Evolutionary conservation across 78 protist species (phyloP).

Genomic region (Dictyostelium purpureum): DNA sequence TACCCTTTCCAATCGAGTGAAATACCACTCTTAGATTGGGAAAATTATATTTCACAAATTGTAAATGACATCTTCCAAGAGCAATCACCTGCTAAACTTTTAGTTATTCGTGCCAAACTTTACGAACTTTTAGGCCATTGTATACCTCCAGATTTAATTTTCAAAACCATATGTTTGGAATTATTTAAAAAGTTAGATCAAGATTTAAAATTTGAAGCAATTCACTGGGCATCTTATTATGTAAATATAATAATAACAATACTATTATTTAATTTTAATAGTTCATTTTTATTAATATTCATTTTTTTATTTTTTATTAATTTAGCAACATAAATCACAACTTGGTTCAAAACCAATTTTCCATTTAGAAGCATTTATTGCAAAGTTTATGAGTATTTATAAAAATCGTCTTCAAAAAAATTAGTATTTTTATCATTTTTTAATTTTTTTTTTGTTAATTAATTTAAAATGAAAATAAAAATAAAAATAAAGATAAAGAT

Average conservation of each 20-base stretch:
- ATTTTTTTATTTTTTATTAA: neutral
- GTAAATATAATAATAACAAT: slow-evolving; percentile 23
- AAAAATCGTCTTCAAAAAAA: slow-evolving; percentile 77
- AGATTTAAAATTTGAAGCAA: slow-evolving; percentile 49
- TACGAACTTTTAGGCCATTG: slow-evolving; percentile 96
- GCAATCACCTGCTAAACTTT: slow-evolving; percentile 90
- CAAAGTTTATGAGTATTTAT: slow-evolving; percentile 92
- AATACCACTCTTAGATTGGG: slow-evolving; percentile 92
- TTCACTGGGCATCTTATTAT: slow-evolving; percentile 88
- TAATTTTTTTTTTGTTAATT: too few relatives aligned
- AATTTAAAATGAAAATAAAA: too few relatives aligned
- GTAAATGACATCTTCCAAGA: slow-evolving; percentile 77
- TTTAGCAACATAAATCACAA: slow-evolving; percentile 87
- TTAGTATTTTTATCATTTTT: too few relatives aligned
- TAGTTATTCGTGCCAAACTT: slow-evolving; percentile 83
- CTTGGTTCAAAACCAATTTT: slow-evolving; percentile 93
- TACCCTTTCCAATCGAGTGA: slow-evolving; percentile 70
- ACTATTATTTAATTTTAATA: neutral
- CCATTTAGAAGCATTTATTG: slow-evolving; percentile 98
- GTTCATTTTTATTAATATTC: neutral
- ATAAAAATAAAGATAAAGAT: neutral
- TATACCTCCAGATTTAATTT: slow-evolving; percentile 95
- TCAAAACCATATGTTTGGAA: slow-evolving; percentile 78
- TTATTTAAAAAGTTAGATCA: slow-evolving; percentile 36
- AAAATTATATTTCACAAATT: slow-evolving; percentile 67